These are phyloP conservation scores for Phaeosphaeriaceae sp. DNA, from an alignment of 2,329 filamentous ascomycete species.

Conservation along the genomic window DNA sequence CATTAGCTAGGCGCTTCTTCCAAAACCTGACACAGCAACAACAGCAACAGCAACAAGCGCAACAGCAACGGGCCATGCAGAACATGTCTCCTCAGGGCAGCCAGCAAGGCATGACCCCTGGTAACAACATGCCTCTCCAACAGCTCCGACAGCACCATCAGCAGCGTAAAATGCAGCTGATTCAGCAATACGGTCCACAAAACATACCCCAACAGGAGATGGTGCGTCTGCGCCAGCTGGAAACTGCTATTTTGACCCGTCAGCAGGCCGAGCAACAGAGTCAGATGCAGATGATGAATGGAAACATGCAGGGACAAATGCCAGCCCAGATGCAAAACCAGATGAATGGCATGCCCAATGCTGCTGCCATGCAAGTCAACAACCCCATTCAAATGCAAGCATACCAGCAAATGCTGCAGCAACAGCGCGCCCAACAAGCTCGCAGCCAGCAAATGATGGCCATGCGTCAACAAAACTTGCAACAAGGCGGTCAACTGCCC, in stretches of 20 bases:
- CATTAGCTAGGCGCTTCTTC: conserved; percentile 7
- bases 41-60: conserved; percentile 30
- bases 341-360: conserved; percentile 29
- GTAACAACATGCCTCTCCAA: conserved; percentile 34
- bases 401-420: conserved; percentile 43
- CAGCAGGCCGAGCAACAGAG: conserved; percentile 25
- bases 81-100: conserved; percentile 35
- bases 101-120: conserved; percentile 27
- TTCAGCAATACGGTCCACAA: conserved; percentile 28
- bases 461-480: conserved; percentile 42
- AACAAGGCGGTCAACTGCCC: conserved; percentile 37
- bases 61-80: conserved; percentile 37
- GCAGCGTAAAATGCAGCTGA: conserved; percentile 31
- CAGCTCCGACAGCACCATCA: conserved; percentile 33
- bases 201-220: conserved; percentile 35
- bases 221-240: conserved; percentile 37
- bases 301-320: conserved; percentile 7
- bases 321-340: conserved; percentile 34
- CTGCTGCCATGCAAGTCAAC: conserved; percentile 15
- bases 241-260: conserved; percentile 33
- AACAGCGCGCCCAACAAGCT: conserved; percentile 41
- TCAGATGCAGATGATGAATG: conserved; percentile 25
- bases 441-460: conserved; percentile 44
- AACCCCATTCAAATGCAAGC: conserved; percentile 43
- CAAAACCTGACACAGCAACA: conserved; percentile 33